These are phyloP conservation scores for Ambrosia hybrid DNA, from an alignment of 140 eudicot genomes.

Conservation along the genomic window DNA sequence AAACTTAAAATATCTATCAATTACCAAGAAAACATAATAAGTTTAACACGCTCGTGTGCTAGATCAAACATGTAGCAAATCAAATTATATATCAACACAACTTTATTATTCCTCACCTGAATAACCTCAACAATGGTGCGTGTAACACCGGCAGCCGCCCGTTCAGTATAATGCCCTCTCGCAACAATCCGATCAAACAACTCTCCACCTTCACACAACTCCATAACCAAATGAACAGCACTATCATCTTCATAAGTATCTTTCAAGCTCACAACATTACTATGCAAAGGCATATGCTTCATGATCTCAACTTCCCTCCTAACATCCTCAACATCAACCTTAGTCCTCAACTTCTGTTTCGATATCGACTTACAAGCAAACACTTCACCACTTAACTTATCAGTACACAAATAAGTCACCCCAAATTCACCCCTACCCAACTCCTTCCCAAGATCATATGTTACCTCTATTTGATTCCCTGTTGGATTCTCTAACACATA, in stretches of 20 bases:
- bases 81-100: background rate
- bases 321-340: constrained; percentile 93
- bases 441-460: constrained; percentile 83
- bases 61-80: no score
- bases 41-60: no score
- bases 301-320: constrained; percentile 97
- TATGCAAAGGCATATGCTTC: constrained; percentile 85
- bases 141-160: constrained; percentile 88
- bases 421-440: constrained; percentile 98
- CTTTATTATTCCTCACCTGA: constrained; percentile 52
- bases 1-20: no score
- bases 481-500: constrained; percentile 79
- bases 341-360: constrained; percentile 83
- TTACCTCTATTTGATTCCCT: constrained; percentile 64
- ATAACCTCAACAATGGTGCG: constrained; percentile 92
- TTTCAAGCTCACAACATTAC: constrained; percentile 78
- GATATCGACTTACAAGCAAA: constrained; percentile 92
- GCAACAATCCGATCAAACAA: constrained; percentile 97
- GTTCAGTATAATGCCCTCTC: constrained; percentile 92
- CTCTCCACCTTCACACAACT: constrained; percentile 98
- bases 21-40: no score
- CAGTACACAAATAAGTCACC: constrained; percentile 88
- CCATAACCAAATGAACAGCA: constrained; percentile 99
- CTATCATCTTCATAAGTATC: constrained; percentile 89
- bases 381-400: constrained; percentile 58